Base-by-base conservation (phyloP, 257 asterid genomes). In the Petrea volubilis region DNA sequence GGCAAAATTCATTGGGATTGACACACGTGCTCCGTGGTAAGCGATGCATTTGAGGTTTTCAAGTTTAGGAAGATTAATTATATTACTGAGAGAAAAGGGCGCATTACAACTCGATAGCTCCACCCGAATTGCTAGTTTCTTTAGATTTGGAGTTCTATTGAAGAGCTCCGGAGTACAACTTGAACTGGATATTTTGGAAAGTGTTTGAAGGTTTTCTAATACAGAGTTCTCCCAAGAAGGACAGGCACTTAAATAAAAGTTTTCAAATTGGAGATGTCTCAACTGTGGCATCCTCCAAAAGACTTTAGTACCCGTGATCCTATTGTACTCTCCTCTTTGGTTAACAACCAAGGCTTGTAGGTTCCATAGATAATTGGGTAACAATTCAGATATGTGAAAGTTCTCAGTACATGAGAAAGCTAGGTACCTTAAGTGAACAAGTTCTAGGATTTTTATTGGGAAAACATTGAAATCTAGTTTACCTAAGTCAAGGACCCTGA, bases 261-360 rank as follows among this genome's bases (percentile, higher is more conserved):
- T 14, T 5, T 41, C 20, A 14, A 69, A 27, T 6, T 13, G 28
- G 10, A 81, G 70, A 77, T 77, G 80, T 59, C 85, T 73, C 34
- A 81, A 9, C 25, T 13, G 14, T 11, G 67, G 70, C 80, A 77
- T 70, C 20, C 31, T 18, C 82, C 82, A 51, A 60, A 69, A 58
- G 0, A 38, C 43, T 2, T 7, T 1, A 4, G 43, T 38, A 38
- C 43, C 43, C 1, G 43, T 38, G 43, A 38, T 38, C 43, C 11
- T 2, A 38, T 7, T 7, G 10, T 7, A 2, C 6, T 38, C 43
- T 7, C 60, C 49, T 27, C 49, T 0, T 6, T 66, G 78, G 20
- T 44, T 60, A 44, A 53, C n/a, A 3, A 72, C 18, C 40, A 76
- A 40, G 5, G 73, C 67, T 60, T 70, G 78, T 18, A 80, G 74